Evolutionary conservation across 768 basidiomycete species (phyloP), one percentile per base, ranked within the genome.

Genomic region (Filobasidium wieringae): DNA sequence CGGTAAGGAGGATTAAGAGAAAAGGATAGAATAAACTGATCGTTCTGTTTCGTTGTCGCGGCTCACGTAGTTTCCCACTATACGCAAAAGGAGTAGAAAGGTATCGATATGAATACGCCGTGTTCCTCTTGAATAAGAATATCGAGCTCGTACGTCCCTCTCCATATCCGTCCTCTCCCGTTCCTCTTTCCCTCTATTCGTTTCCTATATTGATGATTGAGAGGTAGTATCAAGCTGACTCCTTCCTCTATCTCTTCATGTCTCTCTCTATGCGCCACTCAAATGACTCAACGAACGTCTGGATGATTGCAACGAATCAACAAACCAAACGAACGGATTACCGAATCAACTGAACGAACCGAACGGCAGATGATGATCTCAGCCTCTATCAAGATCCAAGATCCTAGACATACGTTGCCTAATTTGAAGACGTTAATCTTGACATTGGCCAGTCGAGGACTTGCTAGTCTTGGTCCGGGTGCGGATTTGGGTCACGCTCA

Each of bases 41-140:
- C 33, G n/a, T 63, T 50, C 64, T 55, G 22, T 24, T 49, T 22
- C 19, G 24, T 45, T 14, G 14, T 8, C 8, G 17, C 7, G 39
- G 9, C 19, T 11, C 29, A 15, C 27, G 4, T 64, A 95, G 92
- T 80, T 99, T 97, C 72, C 95, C 95, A 17, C 76, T 99, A 30
- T 99, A 89, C 73, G 84, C 88, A 1, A 87, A 82, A 75, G 91
- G 92, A 4, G 92, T 96, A 58, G 95, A 97, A 70, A 86, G 85
- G 40, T 97, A 96, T 75, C 80, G 95, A 26, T 99, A 93, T 68
- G 93, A 97, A 73, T 99, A 97, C 76, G 95, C 84, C 3, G 93
- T 97, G 4, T 97, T 91, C 73, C 75, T 99, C 39, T 78, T 97
- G 31, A 99, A 99, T 77, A 99, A 97, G 74, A 80, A 99, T 73